phyloP scores from a whole-genome alignment of 129 eudicot species.

The Apium graveolens region DNA sequence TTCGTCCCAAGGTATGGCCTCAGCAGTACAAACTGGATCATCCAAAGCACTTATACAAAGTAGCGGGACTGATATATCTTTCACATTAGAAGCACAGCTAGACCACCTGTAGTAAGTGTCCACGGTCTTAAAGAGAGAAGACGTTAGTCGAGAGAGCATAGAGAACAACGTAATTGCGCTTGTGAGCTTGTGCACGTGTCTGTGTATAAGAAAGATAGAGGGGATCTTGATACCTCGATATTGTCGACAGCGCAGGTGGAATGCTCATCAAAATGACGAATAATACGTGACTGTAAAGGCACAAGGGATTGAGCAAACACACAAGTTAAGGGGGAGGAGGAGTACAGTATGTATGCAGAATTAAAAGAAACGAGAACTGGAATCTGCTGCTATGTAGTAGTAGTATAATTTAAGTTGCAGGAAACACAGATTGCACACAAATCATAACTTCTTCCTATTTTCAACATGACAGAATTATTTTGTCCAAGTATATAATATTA shows the following conservation, averaged over 20 bases:
- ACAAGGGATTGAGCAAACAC: not conserved
- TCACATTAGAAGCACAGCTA: constrained; percentile 10
- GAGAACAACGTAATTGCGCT: not conserved
- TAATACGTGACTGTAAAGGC: not conserved
- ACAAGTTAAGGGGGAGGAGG: not conserved
- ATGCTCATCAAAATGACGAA: not conserved
- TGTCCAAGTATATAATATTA: not conserved
- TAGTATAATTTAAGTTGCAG: not conserved
- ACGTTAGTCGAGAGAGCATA: not conserved
- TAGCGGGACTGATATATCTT: constrained; percentile 5
- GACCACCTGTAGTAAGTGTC: constrained; percentile 11
- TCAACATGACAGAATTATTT: not conserved
- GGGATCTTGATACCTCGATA: not conserved
- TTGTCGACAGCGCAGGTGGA: constrained; percentile 5
- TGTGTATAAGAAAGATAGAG: not conserved
- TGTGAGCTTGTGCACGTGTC: not conserved
- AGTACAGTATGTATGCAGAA: not conserved
- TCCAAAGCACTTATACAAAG: constrained; percentile 12
- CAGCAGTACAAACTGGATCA: constrained; percentile 13
- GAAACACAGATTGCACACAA: not conserved
- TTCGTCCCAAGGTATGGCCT: constrained; percentile 59
- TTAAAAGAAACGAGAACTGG: not conserved
- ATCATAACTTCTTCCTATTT: not conserved
- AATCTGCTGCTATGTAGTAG: too few species aligned
- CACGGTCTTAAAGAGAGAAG: constrained; percentile 4